Evolutionary conservation across 2,329 filamentous ascomycete species (phyloP), one percentile per base, ranked within the genome.

Genomic region (Didymella keratinophila): DNA sequence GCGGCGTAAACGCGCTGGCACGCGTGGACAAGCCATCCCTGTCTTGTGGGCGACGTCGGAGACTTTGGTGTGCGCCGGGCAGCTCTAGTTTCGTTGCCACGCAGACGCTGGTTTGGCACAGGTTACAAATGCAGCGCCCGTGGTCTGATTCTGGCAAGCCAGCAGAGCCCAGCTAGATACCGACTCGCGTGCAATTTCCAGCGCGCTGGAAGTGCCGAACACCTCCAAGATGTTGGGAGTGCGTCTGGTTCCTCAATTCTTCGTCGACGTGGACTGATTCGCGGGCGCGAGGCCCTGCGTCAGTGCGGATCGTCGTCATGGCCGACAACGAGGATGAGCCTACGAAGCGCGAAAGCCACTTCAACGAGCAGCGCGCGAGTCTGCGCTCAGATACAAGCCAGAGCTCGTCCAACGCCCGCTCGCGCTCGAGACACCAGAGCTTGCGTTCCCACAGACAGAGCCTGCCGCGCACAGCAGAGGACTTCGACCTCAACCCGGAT

Each of bases 321-420:
- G 61, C 66, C 49, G 65, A 72, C 55, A 61, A 57, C 52, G 69
- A 74, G 30, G 67, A 74, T 32, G 66, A 67, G 21, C 55, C 63
- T 9, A 64, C 65, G 14, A 65, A 60, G 55, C 71, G 72, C 63
- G 65, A 71, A 9, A 65, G 59, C 41, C 70, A 76, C 58, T 76
- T 70, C 65, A 71, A 71, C 63, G 69, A 73, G 51, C 74, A 76
- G 62, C 73, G 73, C 61, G 75, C 75, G 4, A 54, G 51, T 25
- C 42, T 59, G 42, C 56, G 46, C 7, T 74, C 72, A 3, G 59
- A 44, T 70, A 67, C 50, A 61, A 68, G 60, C 14, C 57, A 55
- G 16, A 53, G 37, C 5, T 68, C 68, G 2, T 55, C 60, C 20
- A 63, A 57, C 50, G 58, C 65, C 16, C 64, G 47, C 25, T 49